phyloP scores from a whole-genome alignment of 2,329 filamentous ascomycete genomes.

The Alternaria novae-zelandiae region DNA sequence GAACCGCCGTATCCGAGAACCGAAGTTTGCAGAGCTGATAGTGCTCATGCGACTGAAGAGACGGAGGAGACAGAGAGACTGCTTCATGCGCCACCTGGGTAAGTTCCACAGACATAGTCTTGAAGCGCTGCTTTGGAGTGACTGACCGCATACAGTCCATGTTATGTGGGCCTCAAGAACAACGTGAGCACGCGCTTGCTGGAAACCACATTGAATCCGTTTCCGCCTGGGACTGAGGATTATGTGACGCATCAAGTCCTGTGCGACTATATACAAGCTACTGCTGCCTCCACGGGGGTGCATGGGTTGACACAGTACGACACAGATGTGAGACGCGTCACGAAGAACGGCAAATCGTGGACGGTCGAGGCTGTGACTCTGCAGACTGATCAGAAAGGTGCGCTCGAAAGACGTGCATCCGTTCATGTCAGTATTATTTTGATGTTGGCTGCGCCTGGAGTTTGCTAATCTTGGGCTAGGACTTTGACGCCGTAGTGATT shows the following conservation, averaged over 20 bases:
- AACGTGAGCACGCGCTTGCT: conserved; percentile 61
- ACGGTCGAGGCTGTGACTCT: conserved; percentile 58
- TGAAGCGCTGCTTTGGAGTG: conserved; percentile 2
- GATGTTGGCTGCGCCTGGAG: fast-evolving
- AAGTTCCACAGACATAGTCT: background rate
- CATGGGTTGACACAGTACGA: conserved; percentile 60
- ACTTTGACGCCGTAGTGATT: conserved; percentile 60
- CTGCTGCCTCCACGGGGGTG: conserved; percentile 59
- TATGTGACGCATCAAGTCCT: conserved; percentile 65
- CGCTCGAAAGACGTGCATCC: conserved; percentile 7
- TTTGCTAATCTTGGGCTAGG: conserved; percentile 23
- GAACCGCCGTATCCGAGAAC: conserved; percentile 57
- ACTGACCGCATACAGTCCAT: conserved; percentile 51
- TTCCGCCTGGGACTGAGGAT: conserved; percentile 66
- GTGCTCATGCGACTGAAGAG: conserved; percentile 18
- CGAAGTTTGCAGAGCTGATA: conserved; percentile 23
- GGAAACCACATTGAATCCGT: conserved; percentile 57
- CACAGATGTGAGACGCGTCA: conserved; percentile 63
- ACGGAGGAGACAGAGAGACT: conserved; percentile 25
- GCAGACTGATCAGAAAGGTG: conserved; percentile 9
- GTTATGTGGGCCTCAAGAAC: conserved; percentile 60
- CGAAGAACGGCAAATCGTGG: conserved; percentile 60
- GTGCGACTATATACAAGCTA: conserved; percentile 67
- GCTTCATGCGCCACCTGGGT: conserved; percentile 60
- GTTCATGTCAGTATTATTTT: background rate